Evolutionary conservation across 2,329 filamentous ascomycete genomes (phyloP).

Genomic region (Apiospora arundinis): DNA sequence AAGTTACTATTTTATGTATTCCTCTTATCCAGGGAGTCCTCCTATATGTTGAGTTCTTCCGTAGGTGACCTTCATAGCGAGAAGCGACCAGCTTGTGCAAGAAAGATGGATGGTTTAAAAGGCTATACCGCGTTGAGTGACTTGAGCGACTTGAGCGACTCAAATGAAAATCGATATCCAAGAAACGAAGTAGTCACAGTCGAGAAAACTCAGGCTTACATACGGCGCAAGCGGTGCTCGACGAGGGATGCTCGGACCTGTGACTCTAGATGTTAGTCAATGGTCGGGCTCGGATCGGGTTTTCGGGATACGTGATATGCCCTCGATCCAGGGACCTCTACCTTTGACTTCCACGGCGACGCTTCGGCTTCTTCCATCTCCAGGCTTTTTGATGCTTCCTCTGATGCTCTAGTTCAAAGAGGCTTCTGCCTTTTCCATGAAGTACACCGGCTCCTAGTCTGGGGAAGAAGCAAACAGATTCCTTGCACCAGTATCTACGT

Average conservation of each 20-base stretch:
- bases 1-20: no score
- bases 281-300: background rate
- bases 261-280: background rate
- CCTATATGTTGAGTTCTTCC: no score
- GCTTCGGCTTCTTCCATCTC: background rate
- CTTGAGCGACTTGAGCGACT: no score
- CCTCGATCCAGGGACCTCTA: background rate
- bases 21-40: no score
- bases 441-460: background rate
- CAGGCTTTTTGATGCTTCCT: background rate
- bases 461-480: background rate
- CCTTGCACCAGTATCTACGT: background rate
- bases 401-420: background rate
- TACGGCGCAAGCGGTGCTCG: conserved; percentile 6
- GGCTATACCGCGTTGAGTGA: no score
- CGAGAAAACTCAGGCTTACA: no score
- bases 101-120: no score
- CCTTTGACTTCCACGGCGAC: background rate
- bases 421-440: background rate
- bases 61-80: no score
- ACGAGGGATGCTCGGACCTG: background rate
- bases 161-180: no score
- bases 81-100: no score
- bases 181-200: no score
- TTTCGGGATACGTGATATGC: background rate